Evolutionary conservation across 2,329 filamentous ascomycete genomes (phyloP).

Genomic region (Ceratocystis colombiana): DNA sequence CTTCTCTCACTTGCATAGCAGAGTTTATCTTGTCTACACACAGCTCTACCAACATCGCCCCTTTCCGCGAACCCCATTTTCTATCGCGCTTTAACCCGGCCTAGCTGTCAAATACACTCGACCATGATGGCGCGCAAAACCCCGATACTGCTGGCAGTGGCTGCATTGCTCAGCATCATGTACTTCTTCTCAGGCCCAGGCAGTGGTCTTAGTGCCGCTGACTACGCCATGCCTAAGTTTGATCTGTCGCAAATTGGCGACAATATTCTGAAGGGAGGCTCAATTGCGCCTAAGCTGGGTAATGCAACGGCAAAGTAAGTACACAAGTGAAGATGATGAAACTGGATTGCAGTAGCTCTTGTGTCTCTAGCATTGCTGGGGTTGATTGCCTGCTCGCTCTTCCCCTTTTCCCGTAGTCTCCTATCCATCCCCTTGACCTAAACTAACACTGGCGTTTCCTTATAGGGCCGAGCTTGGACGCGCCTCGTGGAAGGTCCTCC

Average conservation of each 20-base stretch:
- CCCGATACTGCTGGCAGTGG: slow-evolving; percentile 45
- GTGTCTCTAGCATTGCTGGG: not conserved
- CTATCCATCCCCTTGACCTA: slow-evolving; percentile 14
- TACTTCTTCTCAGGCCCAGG: slow-evolving; percentile 46
- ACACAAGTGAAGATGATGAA: not conserved
- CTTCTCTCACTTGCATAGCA: not conserved
- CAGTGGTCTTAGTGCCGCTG: slow-evolving; percentile 21
- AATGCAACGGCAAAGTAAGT: slow-evolving; percentile 69
- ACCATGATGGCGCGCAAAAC: slow-evolving; percentile 44
- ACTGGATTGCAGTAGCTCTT: not conserved
- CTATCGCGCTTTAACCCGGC: not conserved
- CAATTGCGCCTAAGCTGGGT: slow-evolving; percentile 70
- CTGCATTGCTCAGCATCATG: slow-evolving; percentile 48
- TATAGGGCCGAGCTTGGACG: slow-evolving; percentile 53
- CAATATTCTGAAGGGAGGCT: slow-evolving; percentile 52
- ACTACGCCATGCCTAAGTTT: slow-evolving; percentile 27
- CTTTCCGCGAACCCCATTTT: not conserved
- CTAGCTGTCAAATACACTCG: not conserved
- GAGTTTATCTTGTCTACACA: not conserved
- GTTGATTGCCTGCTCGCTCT: not conserved
- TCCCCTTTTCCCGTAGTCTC: not conserved
- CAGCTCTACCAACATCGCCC: not conserved
- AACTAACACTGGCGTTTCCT: not conserved
- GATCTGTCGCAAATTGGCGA: slow-evolving; percentile 39
- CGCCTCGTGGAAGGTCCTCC: slow-evolving; percentile 59